Evolutionary conservation across 108 stramenopile genomes (phyloP).

Genomic region (Nannochloropsis oceanica): DNA sequence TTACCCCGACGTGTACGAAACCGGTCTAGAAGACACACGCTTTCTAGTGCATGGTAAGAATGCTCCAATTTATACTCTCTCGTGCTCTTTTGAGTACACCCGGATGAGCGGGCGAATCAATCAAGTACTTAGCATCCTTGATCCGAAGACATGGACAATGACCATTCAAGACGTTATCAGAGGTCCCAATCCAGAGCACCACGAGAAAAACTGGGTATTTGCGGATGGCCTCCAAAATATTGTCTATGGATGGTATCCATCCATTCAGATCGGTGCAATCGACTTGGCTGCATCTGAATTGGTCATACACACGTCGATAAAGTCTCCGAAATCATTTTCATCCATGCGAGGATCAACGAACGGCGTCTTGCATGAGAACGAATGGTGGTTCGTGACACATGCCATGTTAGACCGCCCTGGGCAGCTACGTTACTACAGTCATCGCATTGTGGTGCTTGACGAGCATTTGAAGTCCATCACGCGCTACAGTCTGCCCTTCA

Average conservation of each 20-base stretch:
- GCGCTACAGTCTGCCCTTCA: not conserved
- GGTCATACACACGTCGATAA: not conserved
- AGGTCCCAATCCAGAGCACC: not conserved
- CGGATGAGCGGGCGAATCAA: not conserved
- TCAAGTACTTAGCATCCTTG: not conserved
- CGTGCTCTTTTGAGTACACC: not conserved
- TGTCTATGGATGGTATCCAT: not conserved
- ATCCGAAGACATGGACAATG: not conserved
- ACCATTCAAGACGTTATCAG: not conserved
- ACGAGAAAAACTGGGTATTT: not conserved
- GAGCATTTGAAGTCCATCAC: not conserved
- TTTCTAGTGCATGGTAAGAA: not conserved
- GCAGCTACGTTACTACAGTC: not conserved
- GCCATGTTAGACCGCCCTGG: not conserved
- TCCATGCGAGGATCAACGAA: not conserved
- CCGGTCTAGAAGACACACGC: not conserved
- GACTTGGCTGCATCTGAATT: not conserved
- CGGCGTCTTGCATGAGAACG: not conserved
- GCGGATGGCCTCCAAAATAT: not conserved
- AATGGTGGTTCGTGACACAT: not conserved
- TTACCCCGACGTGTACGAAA: not conserved
- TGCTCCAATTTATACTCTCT: not conserved
- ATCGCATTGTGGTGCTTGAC: not conserved
- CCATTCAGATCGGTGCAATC: not conserved
- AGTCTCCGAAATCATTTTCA: not conserved